Evolutionary conservation across 1,284 basidiomycete genomes (phyloP).

Genomic region (Trametes sp.): DNA sequence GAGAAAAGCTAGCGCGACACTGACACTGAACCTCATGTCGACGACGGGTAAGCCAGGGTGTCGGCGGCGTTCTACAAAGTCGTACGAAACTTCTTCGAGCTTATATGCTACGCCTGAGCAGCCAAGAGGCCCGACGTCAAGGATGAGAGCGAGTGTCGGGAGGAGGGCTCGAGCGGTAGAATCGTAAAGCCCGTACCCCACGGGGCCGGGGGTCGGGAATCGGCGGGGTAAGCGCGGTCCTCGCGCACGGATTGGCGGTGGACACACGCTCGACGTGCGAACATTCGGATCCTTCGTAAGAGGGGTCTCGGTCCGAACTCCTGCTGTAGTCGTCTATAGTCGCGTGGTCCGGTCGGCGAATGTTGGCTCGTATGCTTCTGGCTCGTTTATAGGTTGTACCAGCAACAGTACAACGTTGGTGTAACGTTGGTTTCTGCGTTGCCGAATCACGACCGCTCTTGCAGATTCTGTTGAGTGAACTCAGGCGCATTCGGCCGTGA

Average conservation of each 20-base stretch:
- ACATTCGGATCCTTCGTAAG: not conserved
- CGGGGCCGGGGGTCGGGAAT: slow-evolving; percentile 5
- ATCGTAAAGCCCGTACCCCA: not conserved
- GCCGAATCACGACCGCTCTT: no score
- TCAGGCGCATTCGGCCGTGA: not conserved
- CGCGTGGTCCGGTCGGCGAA: not conserved
- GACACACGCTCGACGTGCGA: not conserved
- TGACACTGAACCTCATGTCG: not conserved
- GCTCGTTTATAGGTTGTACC: no score
- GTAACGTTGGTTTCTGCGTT: no score
- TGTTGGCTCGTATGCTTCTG: no score
- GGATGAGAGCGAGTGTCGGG: not conserved
- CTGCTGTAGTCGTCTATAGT: not conserved
- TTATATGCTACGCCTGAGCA: not conserved
- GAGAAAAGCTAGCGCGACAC: not conserved
- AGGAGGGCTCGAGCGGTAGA: not conserved
- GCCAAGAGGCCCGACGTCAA: slow-evolving; percentile 4
- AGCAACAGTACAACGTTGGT: no score
- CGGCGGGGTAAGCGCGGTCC: slow-evolving; percentile 2
- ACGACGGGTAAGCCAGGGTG: no score
- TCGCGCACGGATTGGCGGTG: not conserved
- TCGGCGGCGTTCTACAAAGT: no score
- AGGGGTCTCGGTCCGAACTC: not conserved
- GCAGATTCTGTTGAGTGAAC: no score
- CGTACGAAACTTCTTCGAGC: no score